Evolutionary conservation across 345 rosid genomes (phyloP).

Genomic region (Rubroshorea leprosula): DNA sequence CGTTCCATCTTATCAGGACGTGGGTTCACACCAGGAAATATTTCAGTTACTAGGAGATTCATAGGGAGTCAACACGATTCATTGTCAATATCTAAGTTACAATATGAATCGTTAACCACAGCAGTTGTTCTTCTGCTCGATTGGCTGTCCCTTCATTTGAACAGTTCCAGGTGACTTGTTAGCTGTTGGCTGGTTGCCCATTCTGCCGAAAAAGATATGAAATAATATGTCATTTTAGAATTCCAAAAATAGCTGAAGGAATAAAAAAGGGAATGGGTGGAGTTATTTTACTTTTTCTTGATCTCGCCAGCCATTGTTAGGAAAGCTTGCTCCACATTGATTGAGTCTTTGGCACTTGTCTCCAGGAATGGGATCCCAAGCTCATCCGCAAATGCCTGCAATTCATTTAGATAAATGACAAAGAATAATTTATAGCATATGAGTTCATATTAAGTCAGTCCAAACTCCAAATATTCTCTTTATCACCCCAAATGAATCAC

Average conservation of each 20-base stretch:
- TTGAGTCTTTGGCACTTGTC: conserved; percentile 84
- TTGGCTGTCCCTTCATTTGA: conserved; percentile 77
- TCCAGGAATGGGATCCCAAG: conserved; percentile 77
- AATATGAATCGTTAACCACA: conserved; percentile 41
- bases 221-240: no score
- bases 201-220: no score
- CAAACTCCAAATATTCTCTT: no score
- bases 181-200: conserved; percentile 64
- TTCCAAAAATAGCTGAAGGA: background rate
- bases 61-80: conserved; percentile 8
- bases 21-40: conserved; percentile 1
- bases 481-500: no score
- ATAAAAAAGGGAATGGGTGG: background rate
- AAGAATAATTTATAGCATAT: conserved; percentile 6
- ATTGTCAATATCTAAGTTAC: conserved; percentile 3
- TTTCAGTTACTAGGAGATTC: conserved; percentile 8
- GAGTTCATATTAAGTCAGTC: background rate
- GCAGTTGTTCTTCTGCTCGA: conserved; percentile 57
- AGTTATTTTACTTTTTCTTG: conserved; percentile 51
- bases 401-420: conserved; percentile 13
- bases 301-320: conserved; percentile 77
- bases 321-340: conserved; percentile 80
- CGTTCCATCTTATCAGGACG: background rate
- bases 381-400: conserved; percentile 76
- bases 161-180: conserved; percentile 51